A percentile compares a stretch with the other conserved stretches of the same genome.
Evolutionary conservation across 169 alveolate species (phyloP).

Genomic region (Plasmodium ovale): DNA sequence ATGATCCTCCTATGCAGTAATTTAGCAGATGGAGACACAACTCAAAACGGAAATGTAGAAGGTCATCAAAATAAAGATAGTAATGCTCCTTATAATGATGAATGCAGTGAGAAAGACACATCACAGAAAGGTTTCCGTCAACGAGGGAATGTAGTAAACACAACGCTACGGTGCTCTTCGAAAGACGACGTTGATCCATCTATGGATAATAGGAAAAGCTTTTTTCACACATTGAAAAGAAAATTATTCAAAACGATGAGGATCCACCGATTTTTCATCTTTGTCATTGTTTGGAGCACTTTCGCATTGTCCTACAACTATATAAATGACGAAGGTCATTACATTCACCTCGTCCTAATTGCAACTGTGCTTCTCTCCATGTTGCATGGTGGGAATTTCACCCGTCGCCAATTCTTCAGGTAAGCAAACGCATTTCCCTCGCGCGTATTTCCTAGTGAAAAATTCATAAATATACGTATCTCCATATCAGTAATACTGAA

Average conservation of each 20-base stretch:
- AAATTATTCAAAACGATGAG: neutral
- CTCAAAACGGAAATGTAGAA: neutral
- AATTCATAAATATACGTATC: no score
- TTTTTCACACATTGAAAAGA: neutral
- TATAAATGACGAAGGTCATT: slow-evolving; percentile 21
- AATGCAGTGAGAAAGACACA: neutral
- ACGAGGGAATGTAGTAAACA: no score
- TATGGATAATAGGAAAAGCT: neutral
- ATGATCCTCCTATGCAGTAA: slow-evolving; percentile 6
- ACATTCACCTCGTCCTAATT: slow-evolving; percentile 32
- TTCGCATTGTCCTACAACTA: slow-evolving; percentile 27
- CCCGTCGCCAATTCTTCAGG: slow-evolving; percentile 26
- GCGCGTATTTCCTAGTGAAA: no score
- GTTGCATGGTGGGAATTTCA: neutral
- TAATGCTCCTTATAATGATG: no score
- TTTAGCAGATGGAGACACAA: neutral
- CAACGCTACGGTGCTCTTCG: neutral
- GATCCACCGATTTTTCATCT: slow-evolving; percentile 14
- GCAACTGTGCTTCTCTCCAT: slow-evolving; percentile 3
- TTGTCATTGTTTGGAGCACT: slow-evolving; percentile 36
- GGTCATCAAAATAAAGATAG: neutral
- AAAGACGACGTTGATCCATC: no score
- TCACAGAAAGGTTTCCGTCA: neutral
- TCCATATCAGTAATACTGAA: no score
- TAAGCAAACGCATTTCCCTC: neutral